These are phyloP conservation scores for Phtheirospermum japonicum DNA, from an alignment of 257 asterid species.

Conservation along the genomic window DNA sequence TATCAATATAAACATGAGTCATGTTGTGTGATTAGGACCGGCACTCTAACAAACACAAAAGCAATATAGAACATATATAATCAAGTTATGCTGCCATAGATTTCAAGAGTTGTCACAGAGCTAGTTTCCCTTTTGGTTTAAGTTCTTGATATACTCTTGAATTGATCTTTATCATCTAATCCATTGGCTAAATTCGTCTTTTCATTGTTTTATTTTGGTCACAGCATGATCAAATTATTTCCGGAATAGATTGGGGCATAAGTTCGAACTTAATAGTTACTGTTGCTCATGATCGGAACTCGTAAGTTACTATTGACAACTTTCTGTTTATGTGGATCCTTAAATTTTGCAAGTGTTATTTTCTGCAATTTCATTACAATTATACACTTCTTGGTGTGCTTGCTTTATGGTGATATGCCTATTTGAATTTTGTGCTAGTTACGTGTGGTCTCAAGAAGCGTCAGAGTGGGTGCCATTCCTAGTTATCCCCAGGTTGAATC, in stretches of 20 bases:
- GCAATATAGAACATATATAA: neutral
- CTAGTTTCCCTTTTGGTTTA: neutral
- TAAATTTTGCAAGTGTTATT: no score
- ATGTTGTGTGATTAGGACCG: slow-evolving; percentile 4
- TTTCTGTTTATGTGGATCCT: slow-evolving; percentile 10
- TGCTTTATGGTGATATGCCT: slow-evolving; percentile 19
- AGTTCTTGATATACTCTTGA: slow-evolving; percentile 7
- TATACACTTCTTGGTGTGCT: no score
- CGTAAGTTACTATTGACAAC: slow-evolving; percentile 57
- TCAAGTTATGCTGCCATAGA: slow-evolving; percentile 11
- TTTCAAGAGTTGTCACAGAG: neutral
- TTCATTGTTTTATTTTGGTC: slow-evolving; percentile 31
- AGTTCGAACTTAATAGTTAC: slow-evolving; percentile 84
- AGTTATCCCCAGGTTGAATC: slow-evolving; percentile 91
- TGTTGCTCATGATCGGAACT: slow-evolving; percentile 97
- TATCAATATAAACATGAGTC: neutral
- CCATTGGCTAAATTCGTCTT: slow-evolving; percentile 20
- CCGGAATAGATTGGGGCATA: slow-evolving; percentile 91
- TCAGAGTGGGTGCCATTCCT: slow-evolving; percentile 94
- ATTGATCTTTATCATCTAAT: slow-evolving; percentile 10
- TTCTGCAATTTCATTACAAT: no score
- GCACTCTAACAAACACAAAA: neutral
- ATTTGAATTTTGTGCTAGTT: slow-evolving; percentile 43
- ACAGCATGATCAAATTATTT: slow-evolving; percentile 99
- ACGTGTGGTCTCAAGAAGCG: slow-evolving; percentile 87